Conservation (phyloP, 2,329 filamentous ascomycete genomes). For the Talaromyces sp. region DNA sequence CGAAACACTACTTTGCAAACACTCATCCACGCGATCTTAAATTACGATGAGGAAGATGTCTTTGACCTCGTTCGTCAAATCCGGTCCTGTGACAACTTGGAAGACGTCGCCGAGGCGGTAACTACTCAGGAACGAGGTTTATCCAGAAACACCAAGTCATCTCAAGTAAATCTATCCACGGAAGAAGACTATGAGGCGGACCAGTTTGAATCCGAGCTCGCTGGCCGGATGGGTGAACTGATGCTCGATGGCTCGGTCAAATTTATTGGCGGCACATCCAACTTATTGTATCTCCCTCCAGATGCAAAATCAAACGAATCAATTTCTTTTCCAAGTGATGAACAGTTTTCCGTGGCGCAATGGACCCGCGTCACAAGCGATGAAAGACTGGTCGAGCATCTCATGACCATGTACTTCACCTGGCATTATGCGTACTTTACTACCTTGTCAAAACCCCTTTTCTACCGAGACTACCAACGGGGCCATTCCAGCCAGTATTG, state of each 20-base stretch:
- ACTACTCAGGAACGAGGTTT: slow-evolving; percentile 47
- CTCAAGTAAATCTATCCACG: slow-evolving; percentile 27
- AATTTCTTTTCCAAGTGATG: slow-evolving; percentile 26
- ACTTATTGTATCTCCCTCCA: slow-evolving; percentile 71
- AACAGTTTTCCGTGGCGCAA: slow-evolving; percentile 67
- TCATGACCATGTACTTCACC: slow-evolving; percentile 96
- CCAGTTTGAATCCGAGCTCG: slow-evolving; percentile 70
- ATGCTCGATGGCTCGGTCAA: slow-evolving; percentile 79
- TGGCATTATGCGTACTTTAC: slow-evolving; percentile 98
- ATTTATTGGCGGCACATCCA: slow-evolving; percentile 91
- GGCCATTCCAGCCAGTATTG: slow-evolving; percentile 72
- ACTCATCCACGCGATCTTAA: slow-evolving; percentile 87
- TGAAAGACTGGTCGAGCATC: slow-evolving; percentile 69
- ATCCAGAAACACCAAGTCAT: slow-evolving; percentile 28
- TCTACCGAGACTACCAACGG: slow-evolving; percentile 75
- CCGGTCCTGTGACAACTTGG: slow-evolving; percentile 72
- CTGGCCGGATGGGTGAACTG: slow-evolving; percentile 88
- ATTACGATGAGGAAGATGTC: slow-evolving; percentile 83
- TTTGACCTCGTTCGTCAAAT: slow-evolving; percentile 76
- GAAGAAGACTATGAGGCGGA: slow-evolving; percentile 35
- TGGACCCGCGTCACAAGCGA: slow-evolving; percentile 87
- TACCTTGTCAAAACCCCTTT: slow-evolving; percentile 76
- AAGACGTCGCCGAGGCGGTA: slow-evolving; percentile 57
- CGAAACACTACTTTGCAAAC: slow-evolving; percentile 82
- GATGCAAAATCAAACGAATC: slow-evolving; percentile 33